phyloP scores from a whole-genome alignment of 306 rosid genomes.

The Rosa persica region DNA sequence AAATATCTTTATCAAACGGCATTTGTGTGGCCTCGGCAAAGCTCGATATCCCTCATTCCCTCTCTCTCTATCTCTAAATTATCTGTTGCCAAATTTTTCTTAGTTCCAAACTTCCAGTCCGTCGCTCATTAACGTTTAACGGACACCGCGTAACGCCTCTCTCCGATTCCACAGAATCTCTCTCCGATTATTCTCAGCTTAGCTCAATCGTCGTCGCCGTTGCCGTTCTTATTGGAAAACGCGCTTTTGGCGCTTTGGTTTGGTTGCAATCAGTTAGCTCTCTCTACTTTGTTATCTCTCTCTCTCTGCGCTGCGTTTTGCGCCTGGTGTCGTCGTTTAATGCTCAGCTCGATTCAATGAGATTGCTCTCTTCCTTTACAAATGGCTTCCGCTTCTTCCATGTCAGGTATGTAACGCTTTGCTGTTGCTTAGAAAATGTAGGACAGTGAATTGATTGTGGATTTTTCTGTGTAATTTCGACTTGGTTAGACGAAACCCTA shows the following conservation, averaged over 20 bases:
- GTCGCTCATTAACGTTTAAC: conserved; percentile 32
- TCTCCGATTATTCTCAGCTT: conserved; percentile 25
- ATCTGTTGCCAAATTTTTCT: conserved; percentile 46
- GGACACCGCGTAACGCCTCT: conserved; percentile 12
- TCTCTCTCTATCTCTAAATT: conserved; percentile 37
- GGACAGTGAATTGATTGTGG: conserved; percentile 7
- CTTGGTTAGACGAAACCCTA: not conserved
- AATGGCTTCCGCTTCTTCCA: conserved; percentile 89
- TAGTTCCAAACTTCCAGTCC: conserved; percentile 46
- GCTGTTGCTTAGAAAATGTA: conserved; percentile 29
- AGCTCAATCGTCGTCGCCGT: not conserved
- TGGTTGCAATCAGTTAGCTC: conserved; percentile 15
- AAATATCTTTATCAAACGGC: conserved; percentile 49
- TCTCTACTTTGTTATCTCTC: conserved; percentile 4
- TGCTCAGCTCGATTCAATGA: conserved; percentile 75
- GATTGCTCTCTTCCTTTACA: conserved; percentile 45
- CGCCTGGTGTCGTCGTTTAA: conserved; percentile 35
- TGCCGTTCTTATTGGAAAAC: not conserved
- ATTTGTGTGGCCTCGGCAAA: conserved; percentile 89
- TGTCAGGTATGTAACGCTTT: conserved; percentile 62
- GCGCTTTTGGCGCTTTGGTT: not conserved
- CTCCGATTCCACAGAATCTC: conserved; percentile 15
- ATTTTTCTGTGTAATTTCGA: conserved; percentile 8
- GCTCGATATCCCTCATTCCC: conserved; percentile 48
- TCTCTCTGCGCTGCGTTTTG: conserved; percentile 13